Evolutionary conservation across 345 rosid species (phyloP).

Genomic region (Cardamine chenopodiifolia): DNA sequence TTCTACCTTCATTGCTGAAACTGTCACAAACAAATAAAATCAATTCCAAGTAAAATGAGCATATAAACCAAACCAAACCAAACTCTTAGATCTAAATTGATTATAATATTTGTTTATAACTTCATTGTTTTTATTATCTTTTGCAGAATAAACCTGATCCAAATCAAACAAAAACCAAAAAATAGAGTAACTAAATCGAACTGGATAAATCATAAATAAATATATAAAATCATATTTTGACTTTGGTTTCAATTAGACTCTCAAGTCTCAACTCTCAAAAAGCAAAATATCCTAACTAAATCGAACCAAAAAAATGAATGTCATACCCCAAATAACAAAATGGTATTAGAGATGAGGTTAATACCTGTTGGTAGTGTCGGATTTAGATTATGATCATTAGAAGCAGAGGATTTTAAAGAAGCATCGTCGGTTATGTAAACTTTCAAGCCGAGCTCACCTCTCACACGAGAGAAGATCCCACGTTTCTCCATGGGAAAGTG

Average conservation of each 20-base stretch:
- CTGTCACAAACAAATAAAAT: not conserved
- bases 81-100: not conserved
- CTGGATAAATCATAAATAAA: not conserved
- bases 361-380: constrained; percentile 29
- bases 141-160: not conserved
- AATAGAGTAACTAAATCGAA: not conserved
- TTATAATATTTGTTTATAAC: not conserved
- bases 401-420: constrained; percentile 65
- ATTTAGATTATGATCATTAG: constrained; percentile 38
- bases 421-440: constrained; percentile 75
- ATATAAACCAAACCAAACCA: not conserved
- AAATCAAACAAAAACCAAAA: not conserved
- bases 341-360: not conserved
- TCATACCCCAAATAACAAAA: not conserved
- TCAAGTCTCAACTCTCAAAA: not conserved
- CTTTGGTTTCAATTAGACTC: not conserved
- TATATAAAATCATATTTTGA: not conserved
- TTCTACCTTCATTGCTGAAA: constrained; percentile 43
- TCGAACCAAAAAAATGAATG: not conserved
- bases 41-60: not conserved
- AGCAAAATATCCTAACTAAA: not conserved
- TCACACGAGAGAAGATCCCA: constrained; percentile 82
- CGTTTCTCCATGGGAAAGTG: constrained; percentile 91
- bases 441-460: constrained; percentile 95
- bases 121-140: not conserved